A percentile compares a stretch with the other conserved stretches of the same genome.
phyloP scores from a whole-genome alignment of 106 monocot genomes.

The Dendrobium catenatum region DNA sequence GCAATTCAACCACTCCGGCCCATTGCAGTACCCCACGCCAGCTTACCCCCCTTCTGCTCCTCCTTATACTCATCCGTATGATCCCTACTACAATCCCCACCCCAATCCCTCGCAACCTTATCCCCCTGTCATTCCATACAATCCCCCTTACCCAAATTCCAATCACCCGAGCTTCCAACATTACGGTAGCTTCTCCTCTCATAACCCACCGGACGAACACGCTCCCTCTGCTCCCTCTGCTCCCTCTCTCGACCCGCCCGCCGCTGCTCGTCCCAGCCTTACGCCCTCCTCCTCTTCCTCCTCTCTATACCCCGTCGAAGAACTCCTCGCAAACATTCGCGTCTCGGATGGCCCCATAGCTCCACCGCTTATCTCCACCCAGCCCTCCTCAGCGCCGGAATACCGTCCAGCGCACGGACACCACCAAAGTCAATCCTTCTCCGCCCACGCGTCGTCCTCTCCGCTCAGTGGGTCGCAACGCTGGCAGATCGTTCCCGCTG shows the following conservation, averaged over 20 bases:
- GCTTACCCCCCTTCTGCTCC: slow-evolving; percentile 10
- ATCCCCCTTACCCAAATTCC: slow-evolving; percentile 7
- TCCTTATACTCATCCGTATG: neutral
- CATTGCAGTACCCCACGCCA: slow-evolving; percentile 13
- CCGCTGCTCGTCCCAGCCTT: slow-evolving; percentile 8
- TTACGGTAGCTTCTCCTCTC: slow-evolving; percentile 7
- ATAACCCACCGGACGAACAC: neutral
- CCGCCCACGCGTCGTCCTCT: neutral
- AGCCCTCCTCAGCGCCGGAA: neutral
- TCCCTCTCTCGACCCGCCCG: slow-evolving; percentile 4
- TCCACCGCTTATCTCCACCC: neutral
- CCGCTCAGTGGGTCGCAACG: neutral
- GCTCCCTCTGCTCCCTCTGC: slow-evolving; percentile 3
- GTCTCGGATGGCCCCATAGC: slow-evolving; percentile 14
- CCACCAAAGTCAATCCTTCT: slow-evolving; percentile 11
- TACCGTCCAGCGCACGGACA: neutral
- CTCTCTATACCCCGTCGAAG: slow-evolving; percentile 18
- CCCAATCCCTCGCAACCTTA: neutral
- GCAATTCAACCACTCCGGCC: slow-evolving; percentile 12
- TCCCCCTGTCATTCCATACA: slow-evolving; percentile 7
- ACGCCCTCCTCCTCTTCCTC: slow-evolving; percentile 15
- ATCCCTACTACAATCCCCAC: slow-evolving; percentile 14
- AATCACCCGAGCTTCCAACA: slow-evolving; percentile 7
- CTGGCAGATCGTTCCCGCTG: slow-evolving; percentile 13
- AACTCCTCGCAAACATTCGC: slow-evolving; percentile 19